phyloP scores from a whole-genome alignment of 2,329 filamentous ascomycete genomes.

The Xylariaceae sp. region DNA sequence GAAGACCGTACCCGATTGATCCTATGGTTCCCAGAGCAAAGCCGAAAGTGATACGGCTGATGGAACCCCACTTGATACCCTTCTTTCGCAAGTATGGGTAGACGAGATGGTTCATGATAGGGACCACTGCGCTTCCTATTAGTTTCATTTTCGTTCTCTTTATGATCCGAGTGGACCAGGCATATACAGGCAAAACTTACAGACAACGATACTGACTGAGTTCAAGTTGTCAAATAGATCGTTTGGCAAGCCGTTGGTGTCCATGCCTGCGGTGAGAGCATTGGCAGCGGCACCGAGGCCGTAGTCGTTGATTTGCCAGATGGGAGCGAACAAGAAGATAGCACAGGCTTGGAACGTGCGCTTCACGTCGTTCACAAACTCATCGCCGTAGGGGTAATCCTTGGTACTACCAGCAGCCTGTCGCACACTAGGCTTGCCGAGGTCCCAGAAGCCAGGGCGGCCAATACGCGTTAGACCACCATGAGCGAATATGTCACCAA shows the following conservation, averaged over 20 bases:
- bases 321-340: constrained; percentile 52
- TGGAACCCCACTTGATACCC: constrained; percentile 49
- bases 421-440: constrained; percentile 58
- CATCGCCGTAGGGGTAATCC: constrained; percentile 60
- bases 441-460: constrained; percentile 56
- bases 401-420: constrained; percentile 45
- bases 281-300: constrained; percentile 52
- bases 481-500: constrained; percentile 45
- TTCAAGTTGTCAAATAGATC: constrained; percentile 53
- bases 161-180: too few species aligned
- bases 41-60: constrained; percentile 52
- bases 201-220: constrained; percentile 48
- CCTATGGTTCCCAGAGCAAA: constrained; percentile 51
- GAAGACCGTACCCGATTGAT: constrained; percentile 38
- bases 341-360: constrained; percentile 61
- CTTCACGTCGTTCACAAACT: constrained; percentile 66
- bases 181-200: constrained; percentile 25
- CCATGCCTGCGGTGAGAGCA: constrained; percentile 48
- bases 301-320: constrained; percentile 42
- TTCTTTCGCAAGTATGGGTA: constrained; percentile 47
- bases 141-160: constrained; percentile 6
- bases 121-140: constrained; percentile 38
- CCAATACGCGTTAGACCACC: constrained; percentile 38
- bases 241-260: constrained; percentile 51
- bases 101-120: constrained; percentile 48